These are phyloP conservation scores for Teratosphaeria gauchensis DNA, from an alignment of 2,329 filamentous ascomycete genomes.

Conservation along the genomic window DNA sequence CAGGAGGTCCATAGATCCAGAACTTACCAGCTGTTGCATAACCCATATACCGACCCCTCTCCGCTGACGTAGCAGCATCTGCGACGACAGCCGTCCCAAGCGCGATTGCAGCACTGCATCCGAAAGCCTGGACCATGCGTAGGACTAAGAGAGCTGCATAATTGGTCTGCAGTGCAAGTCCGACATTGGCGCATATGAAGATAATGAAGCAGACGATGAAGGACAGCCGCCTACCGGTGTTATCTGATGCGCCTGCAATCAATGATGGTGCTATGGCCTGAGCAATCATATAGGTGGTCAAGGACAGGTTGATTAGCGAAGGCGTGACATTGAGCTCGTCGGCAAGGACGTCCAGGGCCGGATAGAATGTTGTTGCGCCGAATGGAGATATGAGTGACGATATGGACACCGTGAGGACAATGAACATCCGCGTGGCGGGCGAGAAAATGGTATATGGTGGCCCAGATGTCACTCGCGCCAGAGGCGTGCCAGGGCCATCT, in stretches of 20 bases:
- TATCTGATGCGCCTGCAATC: conserved; percentile 20
- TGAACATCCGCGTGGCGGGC: conserved; percentile 17
- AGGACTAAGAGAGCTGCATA: conserved; percentile 19
- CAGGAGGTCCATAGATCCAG: neutral
- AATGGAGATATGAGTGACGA: conserved; percentile 21
- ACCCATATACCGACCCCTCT: conserved; percentile 32
- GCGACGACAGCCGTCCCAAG: conserved; percentile 26
- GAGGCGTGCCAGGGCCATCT: neutral
- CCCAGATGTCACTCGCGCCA: neutral
- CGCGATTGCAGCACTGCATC: conserved; percentile 29
- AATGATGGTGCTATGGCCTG: conserved; percentile 37
- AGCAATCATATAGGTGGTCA: conserved; percentile 53
- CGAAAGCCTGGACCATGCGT: conserved; percentile 33
- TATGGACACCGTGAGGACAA: conserved; percentile 18
- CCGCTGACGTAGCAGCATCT: conserved; percentile 26
- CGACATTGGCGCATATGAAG: conserved; percentile 19
- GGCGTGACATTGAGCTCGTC: conserved; percentile 37
- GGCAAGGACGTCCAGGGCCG: conserved; percentile 42
- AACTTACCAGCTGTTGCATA: conserved; percentile 15
- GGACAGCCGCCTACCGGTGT: conserved; percentile 15
- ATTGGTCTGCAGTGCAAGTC: conserved; percentile 15
- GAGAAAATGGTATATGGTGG: conserved; percentile 21
- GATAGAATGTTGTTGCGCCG: conserved; percentile 43
- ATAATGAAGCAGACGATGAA: conserved; percentile 22
- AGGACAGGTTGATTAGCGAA: conserved; percentile 38